Base-by-base conservation (phyloP, 805 yeast genomes). In the Spathaspora passalidarum region DNA sequence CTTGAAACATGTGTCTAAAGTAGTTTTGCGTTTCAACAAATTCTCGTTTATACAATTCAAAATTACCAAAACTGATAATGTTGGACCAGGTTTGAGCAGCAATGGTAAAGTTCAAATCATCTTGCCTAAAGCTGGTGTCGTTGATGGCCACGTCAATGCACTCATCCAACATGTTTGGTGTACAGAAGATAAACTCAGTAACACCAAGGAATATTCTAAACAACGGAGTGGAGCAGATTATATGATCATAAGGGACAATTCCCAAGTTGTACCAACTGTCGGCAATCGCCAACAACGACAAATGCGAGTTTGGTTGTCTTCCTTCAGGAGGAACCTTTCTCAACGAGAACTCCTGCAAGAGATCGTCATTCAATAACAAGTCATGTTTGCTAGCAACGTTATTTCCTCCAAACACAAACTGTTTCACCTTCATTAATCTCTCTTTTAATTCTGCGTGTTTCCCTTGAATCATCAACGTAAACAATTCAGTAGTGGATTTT, bases 141-240 rank as follows among this genome's bases (percentile, higher is more conserved):
- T 70, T 57, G 10, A 86, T 68, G 0, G 96, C 86, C 49, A 86
- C 92, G 13, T 78, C 78, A 9, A 92, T 75, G 47, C 94, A 85
- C 48, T 81, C 82, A 38, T 90, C 96, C n/a, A 94, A 67, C 32
- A 92, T 65, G 1, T 84, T 86, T 0, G 94, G 92, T 0, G 90
- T 80, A 57, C 96, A 82, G 62, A 92, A 94, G 25, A 94, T 68
- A 62, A 89, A 92, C 61, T 94, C 97, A 0, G 96, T 81, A 19
- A 94, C 97, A 38, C 98, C 98, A 35, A 94, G 73, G 66, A 94
- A 89, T 35, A 94, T 89, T 61, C 98, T 78, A 61, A 92, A 94
- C 23, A 73, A 61, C 10, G 99, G 99, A 0, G 99, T 94, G 1
- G 97, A 88, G 61, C 98, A 92, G 48, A 92, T 91, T 68, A 92